Evolutionary conservation across 2,329 filamentous ascomycete species (phyloP).

Genomic region (Cadophora gregata): DNA sequence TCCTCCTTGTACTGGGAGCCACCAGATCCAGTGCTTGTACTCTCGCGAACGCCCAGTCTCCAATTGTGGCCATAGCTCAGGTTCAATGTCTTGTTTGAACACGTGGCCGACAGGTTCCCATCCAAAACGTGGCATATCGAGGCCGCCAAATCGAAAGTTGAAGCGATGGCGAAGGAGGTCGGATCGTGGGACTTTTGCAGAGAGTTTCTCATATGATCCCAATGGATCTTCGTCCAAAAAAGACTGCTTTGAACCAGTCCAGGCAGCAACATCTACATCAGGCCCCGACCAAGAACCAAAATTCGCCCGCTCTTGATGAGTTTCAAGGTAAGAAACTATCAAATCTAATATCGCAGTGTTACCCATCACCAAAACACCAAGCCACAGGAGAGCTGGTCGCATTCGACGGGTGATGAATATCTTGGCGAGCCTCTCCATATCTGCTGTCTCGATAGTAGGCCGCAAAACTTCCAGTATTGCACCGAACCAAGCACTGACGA

Average conservation of each 20-base stretch:
- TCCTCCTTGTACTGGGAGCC: constrained; percentile 17
- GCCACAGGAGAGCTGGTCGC: constrained; percentile 18
- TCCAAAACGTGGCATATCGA: constrained; percentile 11
- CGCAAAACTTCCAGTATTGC: constrained; percentile 21
- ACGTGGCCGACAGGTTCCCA: constrained; percentile 25
- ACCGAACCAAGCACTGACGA: constrained; percentile 25
- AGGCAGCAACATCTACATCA: constrained; percentile 26
- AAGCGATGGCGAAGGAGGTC: constrained; percentile 28
- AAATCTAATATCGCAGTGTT: constrained; percentile 16
- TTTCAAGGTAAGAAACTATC: constrained; percentile 5
- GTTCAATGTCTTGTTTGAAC: constrained; percentile 24
- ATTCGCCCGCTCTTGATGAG: constrained; percentile 16
- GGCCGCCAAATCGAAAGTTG: constrained; percentile 18
- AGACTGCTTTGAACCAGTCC: constrained; percentile 25
- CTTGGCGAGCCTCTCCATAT: constrained; percentile 20
- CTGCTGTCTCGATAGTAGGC: constrained; percentile 19
- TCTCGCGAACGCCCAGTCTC: constrained; percentile 22
- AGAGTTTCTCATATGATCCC: constrained; percentile 14
- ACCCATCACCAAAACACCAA: constrained; percentile 20
- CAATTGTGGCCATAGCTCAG: constrained; percentile 25
- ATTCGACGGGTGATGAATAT: constrained; percentile 20
- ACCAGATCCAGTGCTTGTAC: constrained; percentile 29
- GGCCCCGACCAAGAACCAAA: constrained; percentile 18
- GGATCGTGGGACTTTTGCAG: constrained; percentile 20
- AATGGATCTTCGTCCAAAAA: constrained; percentile 27